These are phyloP conservation scores for Eremothecium coryli DNA, from an alignment of 1,139 yeast species.

Conservation along the genomic window DNA sequence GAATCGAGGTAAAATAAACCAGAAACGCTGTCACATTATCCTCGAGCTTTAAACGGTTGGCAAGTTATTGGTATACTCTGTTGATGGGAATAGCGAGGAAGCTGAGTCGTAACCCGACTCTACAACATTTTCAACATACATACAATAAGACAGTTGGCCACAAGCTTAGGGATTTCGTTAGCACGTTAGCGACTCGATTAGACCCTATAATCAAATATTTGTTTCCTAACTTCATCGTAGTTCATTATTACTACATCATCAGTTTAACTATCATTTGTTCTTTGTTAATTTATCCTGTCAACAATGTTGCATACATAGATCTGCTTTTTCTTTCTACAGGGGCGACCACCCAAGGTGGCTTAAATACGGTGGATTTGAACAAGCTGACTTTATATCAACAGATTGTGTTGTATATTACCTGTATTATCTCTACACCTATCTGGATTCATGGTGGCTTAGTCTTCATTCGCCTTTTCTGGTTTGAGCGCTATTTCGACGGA, in stretches of 20 bases:
- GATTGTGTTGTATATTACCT: conserved; percentile 47
- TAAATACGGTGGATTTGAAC: conserved; percentile 68
- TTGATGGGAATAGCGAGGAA: conserved; percentile 14
- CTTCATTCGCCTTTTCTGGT: conserved; percentile 79
- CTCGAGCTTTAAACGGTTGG: too few relatives aligned
- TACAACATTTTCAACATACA: conserved; percentile 18
- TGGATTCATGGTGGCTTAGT: conserved; percentile 76
- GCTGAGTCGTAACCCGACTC: conserved; percentile 22
- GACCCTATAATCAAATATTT: conserved; percentile 45
- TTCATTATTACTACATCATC: conserved; percentile 63
- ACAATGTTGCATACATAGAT: conserved; percentile 62
- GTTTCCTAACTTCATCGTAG: conserved; percentile 67
- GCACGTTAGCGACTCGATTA: conserved; percentile 23
- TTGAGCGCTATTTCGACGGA: conserved; percentile 76
- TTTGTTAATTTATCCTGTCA: conserved; percentile 64
- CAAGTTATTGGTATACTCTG: too few relatives aligned
- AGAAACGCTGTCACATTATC: too few relatives aligned
- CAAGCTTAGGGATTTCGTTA: conserved; percentile 32
- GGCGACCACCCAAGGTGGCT: conserved; percentile 83
- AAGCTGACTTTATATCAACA: conserved; percentile 65
- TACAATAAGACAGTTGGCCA: conserved; percentile 33
- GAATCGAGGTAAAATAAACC: too few relatives aligned
- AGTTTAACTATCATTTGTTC: conserved; percentile 53
- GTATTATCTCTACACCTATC: conserved; percentile 75
- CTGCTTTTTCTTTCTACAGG: conserved; percentile 68